A percentile compares a stretch with the other conserved stretches of the same genome.
Evolutionary conservation across 73 alveolate species (phyloP).

Genomic region (Stentor coeruleus): DNA sequence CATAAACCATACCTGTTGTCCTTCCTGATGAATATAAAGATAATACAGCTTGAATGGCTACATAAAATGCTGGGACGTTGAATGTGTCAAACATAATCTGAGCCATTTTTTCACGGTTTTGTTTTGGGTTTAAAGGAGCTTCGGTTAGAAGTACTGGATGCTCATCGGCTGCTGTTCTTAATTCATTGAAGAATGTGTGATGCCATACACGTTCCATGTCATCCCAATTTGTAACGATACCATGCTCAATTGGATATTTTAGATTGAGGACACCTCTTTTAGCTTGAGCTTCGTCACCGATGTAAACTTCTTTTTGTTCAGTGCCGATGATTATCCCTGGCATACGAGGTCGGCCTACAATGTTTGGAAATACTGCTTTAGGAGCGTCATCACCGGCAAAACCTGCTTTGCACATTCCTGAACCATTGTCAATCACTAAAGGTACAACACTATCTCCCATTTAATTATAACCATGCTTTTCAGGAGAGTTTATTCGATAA

Average conservation of each 20-base stretch:
- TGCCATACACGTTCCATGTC: conserved; percentile 86
- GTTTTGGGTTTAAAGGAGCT: conserved; percentile 65
- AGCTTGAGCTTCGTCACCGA: conserved; percentile 97
- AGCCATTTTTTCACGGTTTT: conserved; percentile 69
- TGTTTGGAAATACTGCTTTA: conserved; percentile 79
- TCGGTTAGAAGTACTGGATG: conserved; percentile 76
- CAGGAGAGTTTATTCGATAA: no score
- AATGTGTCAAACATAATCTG: conserved; percentile 92
- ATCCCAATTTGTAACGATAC: conserved; percentile 93
- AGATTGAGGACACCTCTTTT: conserved; percentile 92
- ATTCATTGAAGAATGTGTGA: conserved; percentile 63
- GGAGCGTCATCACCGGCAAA: conserved; percentile 98
- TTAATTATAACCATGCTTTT: conserved; percentile 51
- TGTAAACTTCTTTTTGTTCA: conserved; percentile 79
- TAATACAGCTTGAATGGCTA: conserved; percentile 92
- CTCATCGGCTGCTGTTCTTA: conserved; percentile 73
- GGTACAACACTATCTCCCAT: conserved; percentile 66
- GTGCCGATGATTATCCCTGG: conserved; percentile 61
- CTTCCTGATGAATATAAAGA: conserved; percentile 93
- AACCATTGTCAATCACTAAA: conserved; percentile 95
- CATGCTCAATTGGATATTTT: conserved; percentile 90
- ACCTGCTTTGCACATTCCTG: conserved; percentile 95
- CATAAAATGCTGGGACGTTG: conserved; percentile 95
- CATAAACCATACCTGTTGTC: conserved; percentile 94
- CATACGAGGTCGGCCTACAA: conserved; percentile 87